Evolutionary conservation across 2,329 filamentous ascomycete genomes (phyloP), one percentile per base, ranked within the genome.

Genomic region (Xylaria arbuscula): DNA sequence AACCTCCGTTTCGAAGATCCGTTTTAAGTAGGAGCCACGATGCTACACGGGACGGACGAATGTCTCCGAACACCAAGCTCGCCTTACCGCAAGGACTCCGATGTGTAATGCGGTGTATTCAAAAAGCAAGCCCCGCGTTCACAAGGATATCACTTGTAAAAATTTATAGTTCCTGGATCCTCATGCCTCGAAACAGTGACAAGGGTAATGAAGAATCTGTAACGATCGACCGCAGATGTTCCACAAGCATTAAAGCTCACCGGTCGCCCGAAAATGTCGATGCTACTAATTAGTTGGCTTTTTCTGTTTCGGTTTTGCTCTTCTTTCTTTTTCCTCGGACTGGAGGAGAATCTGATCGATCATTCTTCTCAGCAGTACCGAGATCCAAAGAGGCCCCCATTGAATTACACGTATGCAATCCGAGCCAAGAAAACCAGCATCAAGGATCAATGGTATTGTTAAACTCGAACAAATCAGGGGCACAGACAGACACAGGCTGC

Each of bases 321-420:
- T 38, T 28, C 19, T 64, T 57, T 54, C 48, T 36, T 57, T 64
- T 55, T 24, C 22, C 11, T 38, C 34, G 32, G 22, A 17, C 45
- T 51, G n/a, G 45, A 28, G 15, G 38, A 40, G 8, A 42, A 59
- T 59, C 15, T 63, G 60, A 67, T 24, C 11, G 38, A 58, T 54
- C 59, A 54, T 55, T 45, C 17, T 59, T 24, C 28, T 28, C 51
- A 55, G 34, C 28, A 62, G 42, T 53, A 40, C 53, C 40, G 48
- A 66, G 47, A 36, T 42, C 38, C 48, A 58, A 45, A 28, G 36
- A 22, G 22, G n/a, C n/a, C n/a, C 28, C 50, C 50, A 42, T 61
- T 45, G 48, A 42, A 36, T 40, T 48, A 19, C 54, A 62, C 48
- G 59, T 67, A 55, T 57, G 36, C 59, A 67, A 59, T 55, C n/a